phyloP scores from a whole-genome alignment of 345 rosid species.

The Brassica napus region DNA sequence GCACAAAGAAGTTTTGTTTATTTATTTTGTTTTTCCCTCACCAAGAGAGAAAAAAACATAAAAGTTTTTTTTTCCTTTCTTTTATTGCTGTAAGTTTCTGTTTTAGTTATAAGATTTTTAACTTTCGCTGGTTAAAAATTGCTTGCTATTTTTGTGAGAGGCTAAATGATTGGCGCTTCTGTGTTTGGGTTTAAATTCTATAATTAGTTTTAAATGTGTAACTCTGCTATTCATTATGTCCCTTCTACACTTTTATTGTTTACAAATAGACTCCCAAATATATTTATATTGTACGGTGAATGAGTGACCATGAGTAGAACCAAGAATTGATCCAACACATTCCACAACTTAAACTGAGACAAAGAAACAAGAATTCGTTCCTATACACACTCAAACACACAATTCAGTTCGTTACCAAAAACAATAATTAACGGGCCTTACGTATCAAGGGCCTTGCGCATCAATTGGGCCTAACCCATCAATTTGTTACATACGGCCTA shows the following conservation, averaged over 20 bases:
- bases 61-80: not conserved
- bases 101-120: conserved; percentile 11
- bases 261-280: not conserved
- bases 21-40: conserved; percentile 20
- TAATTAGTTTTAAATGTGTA: conserved; percentile 2
- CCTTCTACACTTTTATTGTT: not conserved
- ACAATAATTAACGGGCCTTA: not conserved
- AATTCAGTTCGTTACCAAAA: not conserved
- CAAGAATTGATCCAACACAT: not conserved
- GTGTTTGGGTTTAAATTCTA: conserved; percentile 17
- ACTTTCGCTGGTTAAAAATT: conserved; percentile 20
- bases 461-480: not conserved
- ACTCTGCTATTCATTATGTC: not conserved
- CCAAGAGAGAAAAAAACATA: conserved; percentile 25
- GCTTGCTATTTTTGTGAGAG: conserved; percentile 38
- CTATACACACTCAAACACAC: not conserved
- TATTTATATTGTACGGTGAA: not conserved
- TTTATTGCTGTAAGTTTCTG: not conserved
- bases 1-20: not conserved
- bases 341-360: not conserved
- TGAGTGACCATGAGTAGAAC: not conserved
- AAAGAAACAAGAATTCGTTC: not conserved
- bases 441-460: no score
- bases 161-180: conserved; percentile 32
- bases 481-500: conserved; percentile 4